Evolutionary conservation across 768 basidiomycete species (phyloP).

Genomic region (Lyophyllum shimeji): DNA sequence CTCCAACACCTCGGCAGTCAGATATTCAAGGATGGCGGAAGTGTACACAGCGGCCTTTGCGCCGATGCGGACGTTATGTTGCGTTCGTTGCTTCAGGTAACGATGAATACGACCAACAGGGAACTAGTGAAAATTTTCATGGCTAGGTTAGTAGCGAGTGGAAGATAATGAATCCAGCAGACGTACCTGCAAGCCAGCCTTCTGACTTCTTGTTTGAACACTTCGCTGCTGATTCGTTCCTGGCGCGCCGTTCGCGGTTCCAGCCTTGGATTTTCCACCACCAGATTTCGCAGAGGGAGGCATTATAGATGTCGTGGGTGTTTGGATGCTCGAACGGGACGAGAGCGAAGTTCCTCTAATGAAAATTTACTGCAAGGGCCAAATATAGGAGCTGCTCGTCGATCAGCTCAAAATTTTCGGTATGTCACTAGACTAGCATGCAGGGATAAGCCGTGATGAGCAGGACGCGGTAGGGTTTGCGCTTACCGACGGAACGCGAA

Average conservation of each 20-base stretch:
- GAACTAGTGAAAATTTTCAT: constrained; percentile 56
- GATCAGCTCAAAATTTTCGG: constrained; percentile 2
- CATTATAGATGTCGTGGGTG: constrained; percentile 27
- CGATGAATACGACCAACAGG: constrained; percentile 98
- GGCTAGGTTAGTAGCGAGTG: not conserved
- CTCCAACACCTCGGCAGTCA: constrained; percentile 95
- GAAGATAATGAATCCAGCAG: not conserved
- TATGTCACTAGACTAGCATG: not conserved
- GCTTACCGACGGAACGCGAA: constrained; percentile 28
- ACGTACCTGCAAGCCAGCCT: constrained; percentile 83
- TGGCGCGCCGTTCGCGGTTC: constrained; percentile 30
- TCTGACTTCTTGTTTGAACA: constrained; percentile 73
- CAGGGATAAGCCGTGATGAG: not conserved
- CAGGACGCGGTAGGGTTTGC: constrained; percentile 3
- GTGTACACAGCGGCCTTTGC: constrained; percentile 98
- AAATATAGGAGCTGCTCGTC: constrained; percentile 19
- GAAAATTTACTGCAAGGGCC: not conserved
- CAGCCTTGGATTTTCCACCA: constrained; percentile 65
- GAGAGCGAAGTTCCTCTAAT: not conserved
- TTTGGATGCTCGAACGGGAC: not conserved
- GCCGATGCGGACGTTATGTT: constrained; percentile 92
- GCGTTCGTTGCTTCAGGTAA: constrained; percentile 89
- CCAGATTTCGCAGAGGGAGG: constrained; percentile 53
- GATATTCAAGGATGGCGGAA: constrained; percentile 93
- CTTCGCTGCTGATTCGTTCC: constrained; percentile 34